Conservation (phyloP, 306 rosid genomes). For the Quercus rubra region DNA sequence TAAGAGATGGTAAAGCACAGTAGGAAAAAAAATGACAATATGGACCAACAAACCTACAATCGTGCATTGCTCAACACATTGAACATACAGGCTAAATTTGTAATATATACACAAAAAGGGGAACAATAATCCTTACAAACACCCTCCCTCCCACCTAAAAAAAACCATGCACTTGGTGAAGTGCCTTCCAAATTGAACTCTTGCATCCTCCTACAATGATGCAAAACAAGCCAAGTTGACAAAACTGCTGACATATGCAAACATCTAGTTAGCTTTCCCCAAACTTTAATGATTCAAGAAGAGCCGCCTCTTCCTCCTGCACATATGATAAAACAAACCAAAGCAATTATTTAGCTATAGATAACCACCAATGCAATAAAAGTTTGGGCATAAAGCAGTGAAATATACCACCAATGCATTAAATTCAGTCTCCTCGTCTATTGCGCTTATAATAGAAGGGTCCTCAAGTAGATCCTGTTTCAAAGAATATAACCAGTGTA, state of each 20-base stretch:
- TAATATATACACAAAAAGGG: slow-evolving; percentile 18
- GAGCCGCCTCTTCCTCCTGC: slow-evolving; percentile 95
- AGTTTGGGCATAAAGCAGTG: slow-evolving; percentile 21
- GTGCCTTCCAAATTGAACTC: not conserved
- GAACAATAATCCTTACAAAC: not conserved
- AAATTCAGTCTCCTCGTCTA: slow-evolving; percentile 95
- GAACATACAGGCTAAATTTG: slow-evolving; percentile 30
- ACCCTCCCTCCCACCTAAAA: not conserved
- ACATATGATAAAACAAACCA: slow-evolving; percentile 13
- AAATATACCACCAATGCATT: slow-evolving; percentile 91
- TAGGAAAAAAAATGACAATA: too few relatives aligned
- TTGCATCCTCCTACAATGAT: slow-evolving; percentile 1
- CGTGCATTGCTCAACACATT: not conserved
- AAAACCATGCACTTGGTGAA: not conserved
- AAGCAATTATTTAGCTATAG: slow-evolving; percentile 4
- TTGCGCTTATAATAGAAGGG: slow-evolving; percentile 65
- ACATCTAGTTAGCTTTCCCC: slow-evolving; percentile 46
- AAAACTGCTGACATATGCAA: slow-evolving; percentile 2
- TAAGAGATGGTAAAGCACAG: too few relatives aligned
- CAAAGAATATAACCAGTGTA: slow-evolving; percentile 3
- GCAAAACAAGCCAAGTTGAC: not conserved
- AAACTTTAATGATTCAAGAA: slow-evolving; percentile 61
- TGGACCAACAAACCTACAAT: not conserved
- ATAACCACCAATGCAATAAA: not conserved
- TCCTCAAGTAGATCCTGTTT: slow-evolving; percentile 85